These are phyloP conservation scores for Oenanthe sinensis DNA, from an alignment of 129 eudicot species.

Conservation along the genomic window DNA sequence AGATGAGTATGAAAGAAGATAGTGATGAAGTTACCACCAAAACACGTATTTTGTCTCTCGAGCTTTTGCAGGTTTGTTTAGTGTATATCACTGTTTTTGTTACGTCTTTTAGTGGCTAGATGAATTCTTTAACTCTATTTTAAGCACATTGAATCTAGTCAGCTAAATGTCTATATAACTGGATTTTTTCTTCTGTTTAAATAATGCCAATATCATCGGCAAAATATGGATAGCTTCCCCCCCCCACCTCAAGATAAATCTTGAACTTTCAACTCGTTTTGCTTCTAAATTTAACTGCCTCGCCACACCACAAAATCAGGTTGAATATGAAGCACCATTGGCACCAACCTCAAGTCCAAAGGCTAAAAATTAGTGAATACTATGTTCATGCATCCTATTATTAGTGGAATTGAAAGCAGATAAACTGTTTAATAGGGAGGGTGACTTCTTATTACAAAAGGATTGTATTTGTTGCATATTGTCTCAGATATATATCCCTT, in stretches of 20 bases:
- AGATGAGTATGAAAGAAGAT: constrained; percentile 99
- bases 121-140: background rate
- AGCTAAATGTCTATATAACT: background rate
- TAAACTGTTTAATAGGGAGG: background rate
- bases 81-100: constrained; percentile 3
- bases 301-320: background rate
- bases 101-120: constrained; percentile 16
- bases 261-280: background rate
- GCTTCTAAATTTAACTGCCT: background rate
- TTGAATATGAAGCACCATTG: background rate
- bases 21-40: constrained; percentile 80
- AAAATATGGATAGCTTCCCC: background rate
- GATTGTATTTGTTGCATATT: background rate
- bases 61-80: constrained; percentile 80
- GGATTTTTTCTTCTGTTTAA: background rate
- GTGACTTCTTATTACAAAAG: background rate
- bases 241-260: background rate
- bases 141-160: background rate
- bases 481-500: background rate
- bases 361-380: background rate
- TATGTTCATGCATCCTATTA: background rate
- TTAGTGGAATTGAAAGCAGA: background rate
- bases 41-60: constrained; percentile 88
- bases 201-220: background rate
- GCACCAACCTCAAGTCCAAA: background rate